Evolutionary conservation across 371 early-diverging fungal species (phyloP), one percentile per base, ranked within the genome.

Genomic region (Haplosporangium sp.): DNA sequence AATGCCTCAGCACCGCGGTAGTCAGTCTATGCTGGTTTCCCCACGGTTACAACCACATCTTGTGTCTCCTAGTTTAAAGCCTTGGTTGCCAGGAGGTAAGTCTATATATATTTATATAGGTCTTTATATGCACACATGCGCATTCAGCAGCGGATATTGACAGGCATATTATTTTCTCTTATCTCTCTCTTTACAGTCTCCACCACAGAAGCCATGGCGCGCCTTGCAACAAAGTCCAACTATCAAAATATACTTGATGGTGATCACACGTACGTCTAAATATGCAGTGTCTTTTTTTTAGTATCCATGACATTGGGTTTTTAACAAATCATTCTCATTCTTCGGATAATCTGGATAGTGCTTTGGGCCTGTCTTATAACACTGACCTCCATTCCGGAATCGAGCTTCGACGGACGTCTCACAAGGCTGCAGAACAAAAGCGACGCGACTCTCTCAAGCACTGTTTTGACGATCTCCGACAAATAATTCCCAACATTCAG

Each of bases 351-450:
- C 37, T 37, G 5, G 6, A 11, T 56, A 77, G 77, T 14, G 84
- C 84, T 3, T 80, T 95, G 29, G 94, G 95, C 0, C 87, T 95
- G 40, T 87, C 85, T n/a, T 93, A 92, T 74, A 84, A 86, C n/a
- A 84, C 85, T 4, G 90, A 90, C 46, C 87, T 94, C 45, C 90
- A 92, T 50, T 89, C 90, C 1, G 91, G 92, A 5, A 86, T 94
- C 46, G 93, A 94, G 73, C 87, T 86, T 10, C 87, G 95, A 5
- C 88, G 91, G 20, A 91, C 92, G 2, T 91, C 89, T 10, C 97
- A 97, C 81, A 95, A 96, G 75, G 93, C 92, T 16, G 97, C 98
- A 6, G 98, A 98, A 75, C 97, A 98, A 77, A 92, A 92, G 69
- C 90, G 98, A n/a, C 85, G 98, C 18, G 95, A 96, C 72, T 90